Conservation (phyloP, 768 basidiomycete genomes). For the Podaxis pistillaris region DNA sequence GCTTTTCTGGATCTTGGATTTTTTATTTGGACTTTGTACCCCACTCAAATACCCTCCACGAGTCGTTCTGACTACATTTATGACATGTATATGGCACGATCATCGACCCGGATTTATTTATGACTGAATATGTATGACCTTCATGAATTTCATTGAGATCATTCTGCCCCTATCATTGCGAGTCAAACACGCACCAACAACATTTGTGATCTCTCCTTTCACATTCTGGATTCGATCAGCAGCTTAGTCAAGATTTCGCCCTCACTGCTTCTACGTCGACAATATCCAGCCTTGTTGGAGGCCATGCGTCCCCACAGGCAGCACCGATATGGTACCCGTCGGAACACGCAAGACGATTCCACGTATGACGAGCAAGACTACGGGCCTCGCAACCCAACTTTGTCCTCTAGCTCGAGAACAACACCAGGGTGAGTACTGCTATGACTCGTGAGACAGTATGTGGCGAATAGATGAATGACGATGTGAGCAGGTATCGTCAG, state of each 20-base stretch:
- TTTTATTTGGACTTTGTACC: too few relatives aligned
- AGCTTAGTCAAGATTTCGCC: conserved; percentile 11
- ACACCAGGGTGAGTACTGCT: neutral
- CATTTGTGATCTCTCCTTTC: neutral
- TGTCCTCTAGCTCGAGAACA: neutral
- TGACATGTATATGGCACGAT: too few relatives aligned
- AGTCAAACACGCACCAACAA: conserved; percentile 8
- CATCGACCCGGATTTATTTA: too few relatives aligned
- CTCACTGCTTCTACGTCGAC: neutral
- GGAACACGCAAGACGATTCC: neutral
- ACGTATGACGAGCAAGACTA: neutral
- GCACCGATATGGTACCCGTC: neutral
- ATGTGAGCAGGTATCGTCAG: neutral
- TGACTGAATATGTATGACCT: too few relatives aligned
- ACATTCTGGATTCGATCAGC: neutral
- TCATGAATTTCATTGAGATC: too few relatives aligned
- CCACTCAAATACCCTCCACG: too few relatives aligned
- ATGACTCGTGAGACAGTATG: neutral
- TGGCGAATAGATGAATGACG: neutral
- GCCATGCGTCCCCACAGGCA: conserved; percentile 11
- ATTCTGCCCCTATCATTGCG: neutral
- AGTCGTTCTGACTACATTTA: too few relatives aligned
- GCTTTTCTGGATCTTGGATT: too few relatives aligned
- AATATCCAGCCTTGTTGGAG: neutral
- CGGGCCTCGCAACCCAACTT: neutral